phyloP scores from a whole-genome alignment of 2,329 filamentous ascomycete genomes.

The Teratosphaeria destructans region DNA sequence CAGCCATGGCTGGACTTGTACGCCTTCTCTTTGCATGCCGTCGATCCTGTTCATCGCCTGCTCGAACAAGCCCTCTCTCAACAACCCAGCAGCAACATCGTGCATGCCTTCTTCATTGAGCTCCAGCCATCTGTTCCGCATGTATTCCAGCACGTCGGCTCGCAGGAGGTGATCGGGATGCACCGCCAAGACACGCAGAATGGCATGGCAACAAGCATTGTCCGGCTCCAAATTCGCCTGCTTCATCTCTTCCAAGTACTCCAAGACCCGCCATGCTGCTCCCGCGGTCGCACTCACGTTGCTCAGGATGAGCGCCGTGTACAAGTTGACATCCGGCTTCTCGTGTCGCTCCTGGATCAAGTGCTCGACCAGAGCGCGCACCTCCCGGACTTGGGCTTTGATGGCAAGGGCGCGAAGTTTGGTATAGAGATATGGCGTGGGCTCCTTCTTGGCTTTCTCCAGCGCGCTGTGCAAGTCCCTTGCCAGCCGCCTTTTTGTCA shows the following conservation, averaged over 20 bases:
- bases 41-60: slow-evolving; percentile 63
- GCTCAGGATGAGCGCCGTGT: slow-evolving; percentile 63
- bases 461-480: background rate
- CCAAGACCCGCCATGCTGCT: slow-evolving; percentile 52
- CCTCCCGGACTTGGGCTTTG: slow-evolving; percentile 29
- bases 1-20: slow-evolving; percentile 58
- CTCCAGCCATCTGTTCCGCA: slow-evolving; percentile 62
- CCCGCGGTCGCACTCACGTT: slow-evolving; percentile 56
- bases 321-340: slow-evolving; percentile 49
- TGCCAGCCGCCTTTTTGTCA: background rate
- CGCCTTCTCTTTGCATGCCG: slow-evolving; percentile 48
- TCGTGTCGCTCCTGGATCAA: slow-evolving; percentile 49
- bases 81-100: slow-evolving; percentile 59
- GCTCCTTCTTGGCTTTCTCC: background rate
- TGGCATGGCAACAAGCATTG: slow-evolving; percentile 57
- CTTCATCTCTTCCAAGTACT: slow-evolving; percentile 64
- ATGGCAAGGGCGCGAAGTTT: slow-evolving; percentile 33
- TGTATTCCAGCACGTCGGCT: slow-evolving; percentile 58
- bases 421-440: slow-evolving; percentile 35
- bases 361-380: slow-evolving; percentile 43
- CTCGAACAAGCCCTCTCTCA: slow-evolving; percentile 77
- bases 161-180: slow-evolving; percentile 79
- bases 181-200: slow-evolving; percentile 63
- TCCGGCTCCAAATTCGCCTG: slow-evolving; percentile 52
- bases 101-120: slow-evolving; percentile 53